These are phyloP conservation scores for Pseudopithomyces maydicus DNA, from an alignment of 2,329 filamentous ascomycete species.

Conservation along the genomic window DNA sequence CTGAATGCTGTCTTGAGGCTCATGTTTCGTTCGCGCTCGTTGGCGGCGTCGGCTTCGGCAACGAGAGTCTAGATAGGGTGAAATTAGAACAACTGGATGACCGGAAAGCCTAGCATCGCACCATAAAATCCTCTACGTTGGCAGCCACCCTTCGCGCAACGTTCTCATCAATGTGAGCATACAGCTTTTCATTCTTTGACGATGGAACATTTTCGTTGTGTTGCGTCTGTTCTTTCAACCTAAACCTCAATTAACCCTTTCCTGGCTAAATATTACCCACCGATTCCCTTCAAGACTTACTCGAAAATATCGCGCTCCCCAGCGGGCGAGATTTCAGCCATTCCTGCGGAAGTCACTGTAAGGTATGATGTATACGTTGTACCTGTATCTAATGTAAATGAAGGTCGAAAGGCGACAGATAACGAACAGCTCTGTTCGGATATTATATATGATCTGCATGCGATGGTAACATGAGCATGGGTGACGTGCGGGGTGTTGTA, in stretches of 20 bases:
- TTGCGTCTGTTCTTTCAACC: not conserved
- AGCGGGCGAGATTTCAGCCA: not conserved
- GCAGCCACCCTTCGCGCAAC: not conserved
- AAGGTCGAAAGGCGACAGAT: not conserved
- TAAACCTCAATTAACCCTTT: not conserved
- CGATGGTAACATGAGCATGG: not conserved
- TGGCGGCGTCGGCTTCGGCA: constrained; percentile 2
- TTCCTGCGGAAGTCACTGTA: not conserved
- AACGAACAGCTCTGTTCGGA: not conserved
- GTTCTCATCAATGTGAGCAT: not conserved
- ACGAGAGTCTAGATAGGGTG: not conserved
- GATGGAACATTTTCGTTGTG: not conserved
- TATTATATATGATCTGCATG: not conserved
- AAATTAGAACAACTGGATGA: too few relatives aligned
- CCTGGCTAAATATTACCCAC: too few relatives aligned
- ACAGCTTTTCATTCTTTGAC: not conserved
- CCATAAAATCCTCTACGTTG: constrained; percentile 1
- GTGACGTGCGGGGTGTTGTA: not conserved
- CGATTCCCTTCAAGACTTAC: too few relatives aligned
- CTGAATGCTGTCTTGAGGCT: constrained; percentile 2
- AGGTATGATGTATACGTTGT: not conserved
- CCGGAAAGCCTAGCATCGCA: not conserved
- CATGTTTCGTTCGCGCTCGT: not conserved
- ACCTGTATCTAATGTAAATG: not conserved
- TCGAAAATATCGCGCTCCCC: not conserved